Base-by-base conservation (phyloP, 2,329 filamentous ascomycete genomes). In the Elsinoe arachidis region DNA sequence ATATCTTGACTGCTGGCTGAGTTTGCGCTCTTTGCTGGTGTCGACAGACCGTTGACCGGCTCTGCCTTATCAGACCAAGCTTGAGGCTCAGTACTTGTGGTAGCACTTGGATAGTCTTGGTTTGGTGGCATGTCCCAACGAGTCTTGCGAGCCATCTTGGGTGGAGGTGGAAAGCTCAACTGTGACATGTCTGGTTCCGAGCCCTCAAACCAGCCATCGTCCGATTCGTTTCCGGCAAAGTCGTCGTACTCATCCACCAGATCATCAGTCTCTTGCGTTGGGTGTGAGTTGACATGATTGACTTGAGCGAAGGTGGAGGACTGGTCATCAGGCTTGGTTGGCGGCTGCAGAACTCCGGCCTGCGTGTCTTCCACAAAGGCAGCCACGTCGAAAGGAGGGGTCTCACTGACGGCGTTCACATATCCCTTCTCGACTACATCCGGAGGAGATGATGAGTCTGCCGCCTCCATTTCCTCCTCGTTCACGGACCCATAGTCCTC, bases 191-290 rank as follows among this genome's bases (percentile, higher is more conserved):
- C 46, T 19, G 46, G 46, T 15, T 51, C 46, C 10, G 46, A 30
- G 15, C 46, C 30, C 2, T 51, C 46, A 12, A 51, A 15, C 46
- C 46, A 51, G 17, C 46, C 46, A 15, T 51, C 46, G 11, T 51
- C 46, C 11, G 46, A 34, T 5, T 14, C 30, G 5, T 19, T 30
- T 14, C 26, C 46, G 17, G 26, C 46, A 19, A 51, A 26, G 12
- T 51, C 46, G 35, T 51, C 46, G 15, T 51, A 51, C 34, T 51
- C 46, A n/a, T 51, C 46, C 11, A 30, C 26, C 12, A 51, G 46
- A 15, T 19, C 26, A 15, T 34, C 30, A 9, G 34, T 35, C 30
- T 51, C 46, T 34, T 51, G 23, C 10, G 26, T 19, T n/a, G 37
- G 37, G 12, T 39, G n/a, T n/a, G 37, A 39, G 37, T 39, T n/a